A percentile compares a stretch with the other conserved stretches of the same genome.
Evolutionary conservation across 2,329 filamentous ascomycete species (phyloP).

Genomic region (Venturia oleaginea): DNA sequence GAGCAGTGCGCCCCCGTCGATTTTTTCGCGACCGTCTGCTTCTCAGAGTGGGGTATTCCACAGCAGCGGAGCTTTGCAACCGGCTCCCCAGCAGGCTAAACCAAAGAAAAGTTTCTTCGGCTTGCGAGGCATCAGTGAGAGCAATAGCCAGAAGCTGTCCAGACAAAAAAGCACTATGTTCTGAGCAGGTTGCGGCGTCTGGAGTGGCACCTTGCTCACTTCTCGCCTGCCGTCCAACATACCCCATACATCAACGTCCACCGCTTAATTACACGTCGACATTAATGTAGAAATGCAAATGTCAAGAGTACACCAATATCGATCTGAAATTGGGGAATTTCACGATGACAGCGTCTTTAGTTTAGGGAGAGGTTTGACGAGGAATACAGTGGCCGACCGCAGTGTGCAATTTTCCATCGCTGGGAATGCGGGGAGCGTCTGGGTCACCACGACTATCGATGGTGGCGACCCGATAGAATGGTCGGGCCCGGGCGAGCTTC

Average conservation of each 20-base stretch:
- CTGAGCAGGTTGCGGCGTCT: slow-evolving; percentile 14
- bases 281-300: background rate
- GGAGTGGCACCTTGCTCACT: background rate
- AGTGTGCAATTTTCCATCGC: no score
- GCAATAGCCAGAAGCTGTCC: slow-evolving; percentile 16
- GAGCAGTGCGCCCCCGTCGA: background rate
- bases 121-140: slow-evolving; percentile 24
- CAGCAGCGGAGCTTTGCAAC: slow-evolving; percentile 20
- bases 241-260: background rate
- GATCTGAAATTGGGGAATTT: background rate
- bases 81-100: slow-evolving; percentile 15
- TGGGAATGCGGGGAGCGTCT: no score
- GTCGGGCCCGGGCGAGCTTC: background rate
- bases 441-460: background rate
- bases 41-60: slow-evolving; percentile 28
- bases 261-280: background rate
- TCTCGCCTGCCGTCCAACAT: background rate
- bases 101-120: slow-evolving; percentile 32
- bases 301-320: background rate
- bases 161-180: slow-evolving; percentile 19
- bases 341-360: background rate
- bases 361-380: background rate
- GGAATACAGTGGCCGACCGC: background rate
- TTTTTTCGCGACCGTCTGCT: slow-evolving; percentile 14
- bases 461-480: background rate